Conservation (phyloP, 345 rosid genomes). For the Ceriops tagal region DNA sequence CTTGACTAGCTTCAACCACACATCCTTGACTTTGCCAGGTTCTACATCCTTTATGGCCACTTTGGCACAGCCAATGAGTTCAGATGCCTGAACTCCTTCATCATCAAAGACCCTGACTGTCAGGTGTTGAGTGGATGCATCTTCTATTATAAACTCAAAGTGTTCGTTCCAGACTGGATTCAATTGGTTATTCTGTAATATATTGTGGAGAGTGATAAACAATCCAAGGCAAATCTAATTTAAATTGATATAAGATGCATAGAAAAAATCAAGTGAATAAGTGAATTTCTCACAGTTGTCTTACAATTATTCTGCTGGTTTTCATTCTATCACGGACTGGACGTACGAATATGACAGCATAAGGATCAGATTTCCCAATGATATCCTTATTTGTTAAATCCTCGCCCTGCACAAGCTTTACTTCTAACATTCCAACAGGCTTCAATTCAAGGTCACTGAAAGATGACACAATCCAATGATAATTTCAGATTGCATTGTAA, state of each 20-base stretch:
- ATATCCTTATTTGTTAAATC: slow-evolving; percentile 81
- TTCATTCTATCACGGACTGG: slow-evolving; percentile 65
- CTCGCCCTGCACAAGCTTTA: slow-evolving; percentile 87
- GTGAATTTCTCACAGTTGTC: slow-evolving; percentile 7
- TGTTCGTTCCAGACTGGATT: slow-evolving; percentile 96
- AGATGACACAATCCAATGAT: slow-evolving; percentile 2
- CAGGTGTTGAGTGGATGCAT: slow-evolving; percentile 69
- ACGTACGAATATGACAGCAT: slow-evolving; percentile 64
- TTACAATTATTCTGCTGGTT: slow-evolving; percentile 76
- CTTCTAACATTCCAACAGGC: slow-evolving; percentile 87
- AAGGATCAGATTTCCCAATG: slow-evolving; percentile 93
- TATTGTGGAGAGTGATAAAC: neutral
- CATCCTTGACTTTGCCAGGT: slow-evolving; percentile 82
- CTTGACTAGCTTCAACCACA: slow-evolving; percentile 80
- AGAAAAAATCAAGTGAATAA: neutral
- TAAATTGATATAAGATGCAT: too few species aligned
- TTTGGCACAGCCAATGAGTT: slow-evolving; percentile 72
- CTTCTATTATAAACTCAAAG: slow-evolving; percentile 76
- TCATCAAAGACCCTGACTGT: slow-evolving; percentile 74
- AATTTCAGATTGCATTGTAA: neutral
- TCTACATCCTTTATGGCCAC: slow-evolving; percentile 48
- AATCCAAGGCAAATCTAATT: neutral
- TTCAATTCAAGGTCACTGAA: slow-evolving; percentile 71
- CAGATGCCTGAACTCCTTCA: slow-evolving; percentile 87
- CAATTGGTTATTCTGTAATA: slow-evolving; percentile 62